Conservation (phyloP, 2,329 filamentous ascomycete genomes). For the Microdochium nivale region DNA sequence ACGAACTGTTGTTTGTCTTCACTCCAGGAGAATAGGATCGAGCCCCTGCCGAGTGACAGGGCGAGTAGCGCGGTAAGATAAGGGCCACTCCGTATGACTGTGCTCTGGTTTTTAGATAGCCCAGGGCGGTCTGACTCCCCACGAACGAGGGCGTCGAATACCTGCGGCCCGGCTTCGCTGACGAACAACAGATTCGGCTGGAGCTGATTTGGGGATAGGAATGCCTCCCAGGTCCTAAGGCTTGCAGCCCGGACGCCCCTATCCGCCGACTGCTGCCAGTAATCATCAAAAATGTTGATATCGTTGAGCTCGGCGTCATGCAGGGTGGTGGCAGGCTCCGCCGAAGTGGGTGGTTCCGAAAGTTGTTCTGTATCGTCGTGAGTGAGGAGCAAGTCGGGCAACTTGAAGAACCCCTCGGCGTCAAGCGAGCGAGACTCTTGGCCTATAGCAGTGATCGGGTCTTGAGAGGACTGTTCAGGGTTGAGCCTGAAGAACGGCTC, state of each 20-base stretch:
- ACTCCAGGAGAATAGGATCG: constrained; percentile 60
- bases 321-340: constrained; percentile 6
- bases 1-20: constrained; percentile 42
- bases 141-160: constrained; percentile 56
- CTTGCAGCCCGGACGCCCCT: constrained; percentile 21
- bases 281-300: constrained; percentile 23
- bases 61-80: constrained; percentile 53
- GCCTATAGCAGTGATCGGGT: constrained; percentile 2
- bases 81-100: constrained; percentile 35
- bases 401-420: constrained; percentile 31
- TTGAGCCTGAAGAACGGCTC: constrained; percentile 35
- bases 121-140: constrained; percentile 29
- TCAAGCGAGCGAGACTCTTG: neutral
- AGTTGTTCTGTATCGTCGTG: constrained; percentile 4
- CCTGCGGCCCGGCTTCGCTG: constrained; percentile 56
- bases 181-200: constrained; percentile 44
- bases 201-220: constrained; percentile 35
- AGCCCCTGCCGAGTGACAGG: constrained; percentile 62
- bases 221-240: constrained; percentile 64
- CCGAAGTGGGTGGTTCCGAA: neutral
- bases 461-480: constrained; percentile 17
- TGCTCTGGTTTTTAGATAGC: constrained; percentile 23
- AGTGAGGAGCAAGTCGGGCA: constrained; percentile 21
- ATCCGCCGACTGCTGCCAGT: constrained; percentile 38
- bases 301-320: constrained; percentile 15